These are phyloP conservation scores for Neofusicoccum umdonicola DNA, from an alignment of 2,329 filamentous ascomycete genomes.

Conservation along the genomic window DNA sequence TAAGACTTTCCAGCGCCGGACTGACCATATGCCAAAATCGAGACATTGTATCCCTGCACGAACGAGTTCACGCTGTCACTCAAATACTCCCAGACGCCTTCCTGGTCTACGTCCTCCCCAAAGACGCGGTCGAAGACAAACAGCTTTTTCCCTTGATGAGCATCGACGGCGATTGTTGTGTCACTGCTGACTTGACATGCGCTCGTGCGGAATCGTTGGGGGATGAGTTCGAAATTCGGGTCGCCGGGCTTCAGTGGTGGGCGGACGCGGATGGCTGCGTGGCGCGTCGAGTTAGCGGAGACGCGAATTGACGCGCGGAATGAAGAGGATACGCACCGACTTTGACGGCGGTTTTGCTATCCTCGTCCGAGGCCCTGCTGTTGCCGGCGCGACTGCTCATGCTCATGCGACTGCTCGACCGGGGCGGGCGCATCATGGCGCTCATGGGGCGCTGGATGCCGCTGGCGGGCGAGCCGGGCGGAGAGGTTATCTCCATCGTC, in stretches of 20 bases:
- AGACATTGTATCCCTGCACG: slow-evolving; percentile 96
- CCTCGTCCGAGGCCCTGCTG: slow-evolving; percentile 85
- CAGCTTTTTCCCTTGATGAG: slow-evolving; percentile 79
- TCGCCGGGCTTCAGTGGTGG: slow-evolving; percentile 80
- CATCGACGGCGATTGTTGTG: slow-evolving; percentile 84
- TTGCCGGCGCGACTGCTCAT: slow-evolving; percentile 72
- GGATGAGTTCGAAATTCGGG: slow-evolving; percentile 91
- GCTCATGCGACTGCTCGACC: slow-evolving; percentile 84
- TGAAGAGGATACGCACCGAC: slow-evolving; percentile 69
- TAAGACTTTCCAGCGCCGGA: slow-evolving; percentile 97
- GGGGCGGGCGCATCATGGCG: slow-evolving; percentile 71
- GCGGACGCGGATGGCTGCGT: slow-evolving; percentile 82
- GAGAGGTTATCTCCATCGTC: slow-evolving; percentile 26
- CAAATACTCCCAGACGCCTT: slow-evolving; percentile 92
- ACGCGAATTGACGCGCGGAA: slow-evolving; percentile 15
- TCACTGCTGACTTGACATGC: slow-evolving; percentile 87
- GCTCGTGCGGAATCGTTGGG: slow-evolving; percentile 88
- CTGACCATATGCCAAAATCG: slow-evolving; percentile 92
- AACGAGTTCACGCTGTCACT: slow-evolving; percentile 87
- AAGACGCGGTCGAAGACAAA: slow-evolving; percentile 98
- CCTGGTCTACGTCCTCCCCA: slow-evolving; percentile 75
- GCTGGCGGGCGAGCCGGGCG: slow-evolving; percentile 37
- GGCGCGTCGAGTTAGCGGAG: slow-evolving; percentile 25
- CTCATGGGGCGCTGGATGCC: slow-evolving; percentile 68
- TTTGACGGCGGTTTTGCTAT: slow-evolving; percentile 88